Base-by-base conservation (phyloP, 805 yeast species). In the Brettanomyces sp. region DNA sequence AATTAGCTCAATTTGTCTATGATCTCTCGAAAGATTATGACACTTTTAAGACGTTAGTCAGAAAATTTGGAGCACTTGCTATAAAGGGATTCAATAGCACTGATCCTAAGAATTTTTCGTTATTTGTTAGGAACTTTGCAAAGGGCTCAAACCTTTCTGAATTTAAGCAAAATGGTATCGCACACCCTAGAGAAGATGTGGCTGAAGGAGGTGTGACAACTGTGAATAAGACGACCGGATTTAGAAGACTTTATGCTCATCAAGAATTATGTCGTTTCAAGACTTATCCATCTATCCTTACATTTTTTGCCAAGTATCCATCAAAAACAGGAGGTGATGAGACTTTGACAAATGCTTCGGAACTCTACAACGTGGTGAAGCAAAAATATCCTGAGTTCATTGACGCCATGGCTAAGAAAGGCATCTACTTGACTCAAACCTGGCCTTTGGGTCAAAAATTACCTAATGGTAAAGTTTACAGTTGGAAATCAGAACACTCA, bases 241-340 rank as follows among this genome's bases (percentile, higher is more conserved):
- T 45, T 25, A 48, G 42, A 33, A 51, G 50, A 44, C 39, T 54
- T 32, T 43, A 51, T 36, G 53, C 55, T 3, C 60, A 57, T 35
- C 59, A 56, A 30, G 60, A 57, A 38, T 56, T 57, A 39, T 56
- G 58, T 1, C 47, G 62, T 34, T 57, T 52, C 42, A 37, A 45
- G 6, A 50, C 52, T 5, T 54, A 47, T 36, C 60, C 62, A 2
- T 52, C 53, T 3, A 42, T 55, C 25, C 46, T 57, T 25, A 49
- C 58, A 12, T 58, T 57, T 30, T 58, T 56, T 41, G 58, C 58
- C 1, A 47, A 49, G 18, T 45, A 46, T 9, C 51, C 54, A 4
- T 41, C 39, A 5, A 25, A 37, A 3, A 38, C 35, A 4, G 58
- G 56, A 7, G 61, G 61, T n/a, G 58, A 54, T 14, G 50, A 55